These are phyloP conservation scores for Blastocystis sp. DNA, from an alignment of 352 stramenopile genomes.

Conservation along the genomic window DNA sequence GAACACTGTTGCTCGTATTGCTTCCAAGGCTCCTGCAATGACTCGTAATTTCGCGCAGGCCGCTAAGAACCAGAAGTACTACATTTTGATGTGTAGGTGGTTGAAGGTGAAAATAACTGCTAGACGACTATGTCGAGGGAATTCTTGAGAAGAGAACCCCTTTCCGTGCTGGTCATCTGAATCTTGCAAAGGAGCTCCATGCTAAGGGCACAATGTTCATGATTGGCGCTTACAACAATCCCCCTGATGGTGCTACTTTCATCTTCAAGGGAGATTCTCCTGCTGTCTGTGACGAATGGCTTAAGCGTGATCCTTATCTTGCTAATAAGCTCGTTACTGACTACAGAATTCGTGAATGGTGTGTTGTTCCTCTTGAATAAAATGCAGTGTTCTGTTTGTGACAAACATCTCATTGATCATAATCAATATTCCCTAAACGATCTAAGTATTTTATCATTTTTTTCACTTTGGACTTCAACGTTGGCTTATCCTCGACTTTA, in stretches of 20 bases:
- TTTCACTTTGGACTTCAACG: conserved; percentile 6
- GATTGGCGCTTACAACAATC: conserved; percentile 59
- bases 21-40: conserved; percentile 21
- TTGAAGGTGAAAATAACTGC: background rate
- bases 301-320: conserved; percentile 60
- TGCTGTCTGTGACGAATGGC: conserved; percentile 45
- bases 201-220: conserved; percentile 59
- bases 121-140: conserved; percentile 60
- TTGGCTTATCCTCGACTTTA: conserved; percentile 4
- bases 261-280: conserved; percentile 61
- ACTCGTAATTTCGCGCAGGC: conserved; percentile 34
- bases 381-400: background rate
- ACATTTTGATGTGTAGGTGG: conserved; percentile 47
- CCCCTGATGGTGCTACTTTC: conserved; percentile 57
- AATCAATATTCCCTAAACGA: conserved; percentile 47
- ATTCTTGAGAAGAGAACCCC: conserved; percentile 61
- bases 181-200: conserved; percentile 54
- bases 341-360: conserved; percentile 61
- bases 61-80: conserved; percentile 56
- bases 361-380: conserved; percentile 62
- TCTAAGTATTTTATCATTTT: conserved; percentile 48
- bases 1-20: conserved; percentile 33
- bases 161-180: conserved; percentile 59
- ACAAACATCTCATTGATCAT: background rate
- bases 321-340: conserved; percentile 56